Evolutionary conservation across 768 basidiomycete species (phyloP), one percentile per base, ranked within the genome.

Genomic region (Termitomyces sp.): DNA sequence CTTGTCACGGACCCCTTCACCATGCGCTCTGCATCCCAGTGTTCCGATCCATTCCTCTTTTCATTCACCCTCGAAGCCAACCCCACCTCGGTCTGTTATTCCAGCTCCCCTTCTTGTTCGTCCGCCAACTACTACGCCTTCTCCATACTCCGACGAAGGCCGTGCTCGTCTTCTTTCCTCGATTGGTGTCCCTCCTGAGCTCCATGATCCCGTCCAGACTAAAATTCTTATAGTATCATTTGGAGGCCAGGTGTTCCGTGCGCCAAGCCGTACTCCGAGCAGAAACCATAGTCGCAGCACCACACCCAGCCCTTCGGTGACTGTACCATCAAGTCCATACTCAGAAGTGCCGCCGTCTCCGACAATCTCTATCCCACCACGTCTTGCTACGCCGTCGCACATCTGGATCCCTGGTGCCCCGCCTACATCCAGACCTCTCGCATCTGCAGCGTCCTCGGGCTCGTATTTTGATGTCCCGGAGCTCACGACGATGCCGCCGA

Each of bases 161-260:
- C 79, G 88, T n/a, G 64, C 74, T 12, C 66, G 65, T 6, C 68
- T 91, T n/a, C 77, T 91, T 4, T 60, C 67, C 2, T 77, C 78
- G 1, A 76, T 89, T 43, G 88, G 87, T 22, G 71, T 92, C 0
- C 87, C 88, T 0, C 50, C 55, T 12, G 62, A 79, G 18, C 67
- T 77, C 6, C 81, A 85, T 36, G 76, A 84, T 57, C 69, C 75
- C 0, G 58, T 61, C 5, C 69, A 61, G 22, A 84, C 81, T 3
- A 87, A 82, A 64, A 80, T 92, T 42, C 76, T 92, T 27, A 72
- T 92, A 27, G 87, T 92, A 7, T 91, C 89, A 1, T 92, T 92
- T 64, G 90, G 90, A 16, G 90, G 90, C 0, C 90, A 92, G 63
- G 73, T 85, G 8, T 86, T 92, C 68, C 80, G 79, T 55, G 77